Evolutionary conservation across 2,329 filamentous ascomycete genomes (phyloP), one percentile per base, ranked within the genome.

Genomic region (Metarhizium guizhouense): DNA sequence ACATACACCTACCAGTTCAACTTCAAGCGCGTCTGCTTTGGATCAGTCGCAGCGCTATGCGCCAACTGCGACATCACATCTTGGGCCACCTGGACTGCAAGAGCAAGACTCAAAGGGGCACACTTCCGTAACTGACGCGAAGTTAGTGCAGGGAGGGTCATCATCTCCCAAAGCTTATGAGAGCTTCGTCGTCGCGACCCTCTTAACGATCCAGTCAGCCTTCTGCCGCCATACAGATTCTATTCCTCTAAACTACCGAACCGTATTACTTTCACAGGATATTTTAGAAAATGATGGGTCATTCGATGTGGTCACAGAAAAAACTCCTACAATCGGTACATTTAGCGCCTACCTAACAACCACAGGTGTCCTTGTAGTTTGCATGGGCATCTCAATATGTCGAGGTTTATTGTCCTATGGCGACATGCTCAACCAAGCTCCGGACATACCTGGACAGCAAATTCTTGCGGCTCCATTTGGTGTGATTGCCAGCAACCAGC

Each of bases 401-500:
- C 69, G 74, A 42, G 78, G 76, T 6, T 66, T 84, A 43, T 64
- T 74, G 14, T 73, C 72, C 1, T 68, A 78, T 20, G 74, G 77
- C 16, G 76, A 81, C 57, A 66, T 67, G 6, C 58, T 74, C 36
- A 68, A 70, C 14, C 65, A 71, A 14, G 72, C 70, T 45, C 60
- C 74, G 4, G 70, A 72, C 5, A 68, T 72, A 7, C 63, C 74
- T 0, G 74, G 75, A 18, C 68, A 74, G 16, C 72, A 74, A 2
- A 73, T 84, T 20, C 65, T 84, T 20, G 76, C 78, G 6, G 81
- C 81, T 2, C 81, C 81, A 0, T 74, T 83, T 52, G 81, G 81
- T 29, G 63, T 73, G 50, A 58, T 71, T 53, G 64, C 68, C 32
- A 65, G 63, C 10, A 65, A 66, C 30, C 65, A 68, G 47, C 36